A percentile compares a stretch with the other conserved stretches of the same genome.
Conservation (phyloP, 257 asterid genomes). For the Solanum clarkiae region DNA sequence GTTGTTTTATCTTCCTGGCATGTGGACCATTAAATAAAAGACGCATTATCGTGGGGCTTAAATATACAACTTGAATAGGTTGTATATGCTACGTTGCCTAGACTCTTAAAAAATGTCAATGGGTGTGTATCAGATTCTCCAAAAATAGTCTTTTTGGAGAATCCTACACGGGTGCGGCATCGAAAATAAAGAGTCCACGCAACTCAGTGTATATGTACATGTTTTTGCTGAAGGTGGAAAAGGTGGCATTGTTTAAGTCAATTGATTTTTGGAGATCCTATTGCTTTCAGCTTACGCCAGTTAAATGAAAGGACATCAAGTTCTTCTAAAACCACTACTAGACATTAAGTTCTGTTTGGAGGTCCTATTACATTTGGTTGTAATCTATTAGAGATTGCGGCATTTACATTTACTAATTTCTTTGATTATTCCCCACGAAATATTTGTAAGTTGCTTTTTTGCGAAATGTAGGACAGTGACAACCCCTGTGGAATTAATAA, state of each 20-base stretch:
- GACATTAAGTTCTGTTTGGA: too few species aligned
- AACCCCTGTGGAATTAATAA: constrained; percentile 58
- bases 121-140: too few species aligned
- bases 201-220: background rate
- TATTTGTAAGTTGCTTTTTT: background rate
- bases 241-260: background rate
- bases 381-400: background rate
- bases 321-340: background rate
- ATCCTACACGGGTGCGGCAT: too few species aligned
- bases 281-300: background rate
- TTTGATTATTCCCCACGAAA: background rate
- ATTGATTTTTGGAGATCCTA: background rate
- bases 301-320: background rate
- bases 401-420: background rate
- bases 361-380: background rate
- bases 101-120: too few species aligned
- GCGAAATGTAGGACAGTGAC: constrained; percentile 53
- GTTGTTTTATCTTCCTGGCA: background rate
- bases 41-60: background rate
- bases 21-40: background rate
- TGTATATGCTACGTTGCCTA: background rate
- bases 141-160: too few species aligned
- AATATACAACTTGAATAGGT: background rate
- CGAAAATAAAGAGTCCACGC: too few species aligned
- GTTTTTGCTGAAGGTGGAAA: background rate